Base-by-base conservation (phyloP, 208 protist genomes). In the Leishmania turanica region DNA sequence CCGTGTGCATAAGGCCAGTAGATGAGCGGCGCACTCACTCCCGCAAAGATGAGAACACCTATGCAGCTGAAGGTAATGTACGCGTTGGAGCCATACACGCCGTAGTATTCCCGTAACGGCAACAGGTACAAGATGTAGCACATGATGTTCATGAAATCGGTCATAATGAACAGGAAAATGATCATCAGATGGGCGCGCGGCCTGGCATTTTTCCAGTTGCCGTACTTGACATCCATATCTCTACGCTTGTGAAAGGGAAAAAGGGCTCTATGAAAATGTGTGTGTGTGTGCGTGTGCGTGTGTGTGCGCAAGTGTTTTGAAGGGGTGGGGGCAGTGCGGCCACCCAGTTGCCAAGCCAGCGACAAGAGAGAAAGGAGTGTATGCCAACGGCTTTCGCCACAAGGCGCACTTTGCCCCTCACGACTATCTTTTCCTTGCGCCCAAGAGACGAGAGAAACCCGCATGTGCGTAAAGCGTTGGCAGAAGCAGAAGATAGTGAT, bases 1-100 rank as follows among this genome's bases (percentile, higher is more conserved):
- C 87, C 91, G 40, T 90, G 84, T 68, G 70, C 77, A 65, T 96
- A 96, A 5, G 95, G 77, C 93, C 87, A 93, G 84, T 95, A 96
- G 47, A 97, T 88, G 37, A 96, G 83, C 24, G 92, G 90, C 0
- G 87, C 89, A 27, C 84, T 75, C 17, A 88, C 78, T 53, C 85
- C 64, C 49, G 88, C 85, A 71, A 92, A 93, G 27, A 93, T 47
- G 42, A 90, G 17, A 17, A 89, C 77, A n/a, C 93, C 91, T 9
- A 91, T 42, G 6, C 83, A 86, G 40, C 84, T 87, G 81, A 94
- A 96, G 40, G 71, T 75, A 58, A 96, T 82, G 84, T 96, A 95
- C 31, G 91, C 88, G 40, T 77, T 87, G 70, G 90, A 84, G 47
- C 85, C 78, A 13, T 47, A 73, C 24, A 80, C 66, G 37, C 82